Conservation (phyloP, 306 rosid genomes). For the apple (Malus domestica) region DNA sequence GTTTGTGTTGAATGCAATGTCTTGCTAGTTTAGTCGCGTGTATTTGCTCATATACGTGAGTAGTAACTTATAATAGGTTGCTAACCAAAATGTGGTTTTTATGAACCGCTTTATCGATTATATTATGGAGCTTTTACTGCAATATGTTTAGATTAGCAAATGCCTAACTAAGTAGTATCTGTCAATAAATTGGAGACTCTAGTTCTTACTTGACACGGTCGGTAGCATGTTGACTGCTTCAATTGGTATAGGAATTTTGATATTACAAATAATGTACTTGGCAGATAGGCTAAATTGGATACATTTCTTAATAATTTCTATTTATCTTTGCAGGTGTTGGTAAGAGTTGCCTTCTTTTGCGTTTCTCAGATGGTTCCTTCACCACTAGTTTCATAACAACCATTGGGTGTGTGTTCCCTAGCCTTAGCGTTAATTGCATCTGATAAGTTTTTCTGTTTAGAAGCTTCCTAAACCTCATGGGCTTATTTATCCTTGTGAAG, state of each 20-base stretch:
- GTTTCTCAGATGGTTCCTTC: constrained; percentile 95
- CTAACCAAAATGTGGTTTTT: not conserved
- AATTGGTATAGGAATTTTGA: not conserved
- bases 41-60: not conserved
- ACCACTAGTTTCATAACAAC: constrained; percentile 93
- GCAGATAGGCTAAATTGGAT: not conserved
- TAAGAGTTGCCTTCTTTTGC: constrained; percentile 95
- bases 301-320: not conserved
- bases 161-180: not conserved
- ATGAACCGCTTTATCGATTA: not conserved
- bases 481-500: constrained; percentile 41
- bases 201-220: not conserved
- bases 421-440: constrained; percentile 5
- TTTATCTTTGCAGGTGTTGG: constrained; percentile 74
- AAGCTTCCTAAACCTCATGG: constrained; percentile 18
- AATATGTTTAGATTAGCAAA: not conserved
- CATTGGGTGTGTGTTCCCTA: constrained; percentile 58
- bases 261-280: not conserved
- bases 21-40: not conserved
- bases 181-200: not conserved
- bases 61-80: not conserved
- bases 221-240: not conserved
- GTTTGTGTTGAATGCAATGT: not conserved
- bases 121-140: not conserved
- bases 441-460: not conserved